Conservation (phyloP, 140 eudicot species). For the Bidens hawaiensis region DNA sequence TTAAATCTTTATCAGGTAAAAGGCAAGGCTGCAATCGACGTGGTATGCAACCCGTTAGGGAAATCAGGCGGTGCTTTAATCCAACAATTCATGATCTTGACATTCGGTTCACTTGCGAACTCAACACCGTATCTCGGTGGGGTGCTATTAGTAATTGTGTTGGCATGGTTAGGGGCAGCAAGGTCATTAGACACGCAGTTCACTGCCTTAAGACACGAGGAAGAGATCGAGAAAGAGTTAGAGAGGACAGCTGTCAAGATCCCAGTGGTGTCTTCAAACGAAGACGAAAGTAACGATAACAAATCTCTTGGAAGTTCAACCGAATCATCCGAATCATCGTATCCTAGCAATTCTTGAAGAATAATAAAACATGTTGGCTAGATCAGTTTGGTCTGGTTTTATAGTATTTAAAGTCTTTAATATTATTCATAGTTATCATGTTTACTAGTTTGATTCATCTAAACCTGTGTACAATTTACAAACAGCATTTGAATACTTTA, state of each 20-base stretch:
- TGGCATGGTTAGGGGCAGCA: conserved; percentile 94
- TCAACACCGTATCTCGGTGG: conserved; percentile 99
- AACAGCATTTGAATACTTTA: conserved; percentile 12
- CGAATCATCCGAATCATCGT: conserved; percentile 38
- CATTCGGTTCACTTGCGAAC: conserved; percentile 94
- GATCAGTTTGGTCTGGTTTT: neutral
- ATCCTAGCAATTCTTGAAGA: conserved; percentile 33
- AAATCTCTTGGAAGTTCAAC: conserved; percentile 42
- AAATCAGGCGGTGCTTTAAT: conserved; percentile 97
- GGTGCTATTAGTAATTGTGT: conserved; percentile 65
- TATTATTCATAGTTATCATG: conserved; percentile 15
- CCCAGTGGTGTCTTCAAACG: conserved; percentile 51
- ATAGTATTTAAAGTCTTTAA: conserved; percentile 9
- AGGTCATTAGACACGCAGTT: conserved; percentile 80
- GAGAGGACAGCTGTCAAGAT: conserved; percentile 74
- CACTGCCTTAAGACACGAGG: conserved; percentile 77
- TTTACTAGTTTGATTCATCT: conserved; percentile 20
- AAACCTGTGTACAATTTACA: conserved; percentile 21
- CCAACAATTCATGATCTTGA: conserved; percentile 95
- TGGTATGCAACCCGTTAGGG: conserved; percentile 96
- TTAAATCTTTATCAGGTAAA: conserved; percentile 57
- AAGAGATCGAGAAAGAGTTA: conserved; percentile 94
- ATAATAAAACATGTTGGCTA: neutral
- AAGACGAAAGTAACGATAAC: conserved; percentile 42
- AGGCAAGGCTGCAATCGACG: conserved; percentile 98